phyloP scores from a whole-genome alignment of 768 basidiomycete genomes.

The Heimioporus sp. region DNA sequence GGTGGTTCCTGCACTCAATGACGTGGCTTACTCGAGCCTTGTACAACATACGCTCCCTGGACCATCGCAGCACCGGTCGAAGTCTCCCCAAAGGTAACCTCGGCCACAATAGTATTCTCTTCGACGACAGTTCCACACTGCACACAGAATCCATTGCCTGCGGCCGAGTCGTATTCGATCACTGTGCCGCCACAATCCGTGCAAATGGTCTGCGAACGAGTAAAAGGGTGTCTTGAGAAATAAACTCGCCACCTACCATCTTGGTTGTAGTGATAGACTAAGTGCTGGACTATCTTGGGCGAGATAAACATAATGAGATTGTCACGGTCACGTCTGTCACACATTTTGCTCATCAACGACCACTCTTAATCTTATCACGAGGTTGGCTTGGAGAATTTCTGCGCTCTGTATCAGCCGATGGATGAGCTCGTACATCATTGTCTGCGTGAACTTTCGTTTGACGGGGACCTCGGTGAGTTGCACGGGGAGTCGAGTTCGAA shows the following conservation, averaged over 20 bases:
- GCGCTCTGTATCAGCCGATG: constrained; percentile 39
- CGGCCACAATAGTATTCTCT: constrained; percentile 91
- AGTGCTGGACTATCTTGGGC: background rate
- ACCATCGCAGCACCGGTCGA: constrained; percentile 92
- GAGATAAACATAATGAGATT: background rate
- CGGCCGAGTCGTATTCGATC: constrained; percentile 82
- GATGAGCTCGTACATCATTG: constrained; percentile 85
- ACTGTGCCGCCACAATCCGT: constrained; percentile 79
- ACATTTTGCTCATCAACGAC: background rate
- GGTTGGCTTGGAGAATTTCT: too few species aligned
- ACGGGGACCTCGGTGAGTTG: constrained; percentile 83
- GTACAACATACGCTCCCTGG: constrained; percentile 88
- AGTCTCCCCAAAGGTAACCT: constrained; percentile 95
- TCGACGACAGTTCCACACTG: constrained; percentile 88
- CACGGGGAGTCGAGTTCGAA: constrained; percentile 41
- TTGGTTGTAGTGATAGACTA: background rate
- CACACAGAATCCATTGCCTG: constrained; percentile 83
- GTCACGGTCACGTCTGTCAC: constrained; percentile 16
- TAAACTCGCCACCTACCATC: constrained; percentile 16
- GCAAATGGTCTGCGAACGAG: constrained; percentile 52
- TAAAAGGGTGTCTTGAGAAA: background rate
- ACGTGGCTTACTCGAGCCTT: constrained; percentile 76
- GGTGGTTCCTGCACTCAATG: background rate
- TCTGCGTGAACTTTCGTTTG: constrained; percentile 84
- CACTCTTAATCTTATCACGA: constrained; percentile 4